Evolutionary conservation across 2,329 filamentous ascomycete species (phyloP), one percentile per base, ranked within the genome.

Genomic region (Lasiodiplodia hormozganensis): DNA sequence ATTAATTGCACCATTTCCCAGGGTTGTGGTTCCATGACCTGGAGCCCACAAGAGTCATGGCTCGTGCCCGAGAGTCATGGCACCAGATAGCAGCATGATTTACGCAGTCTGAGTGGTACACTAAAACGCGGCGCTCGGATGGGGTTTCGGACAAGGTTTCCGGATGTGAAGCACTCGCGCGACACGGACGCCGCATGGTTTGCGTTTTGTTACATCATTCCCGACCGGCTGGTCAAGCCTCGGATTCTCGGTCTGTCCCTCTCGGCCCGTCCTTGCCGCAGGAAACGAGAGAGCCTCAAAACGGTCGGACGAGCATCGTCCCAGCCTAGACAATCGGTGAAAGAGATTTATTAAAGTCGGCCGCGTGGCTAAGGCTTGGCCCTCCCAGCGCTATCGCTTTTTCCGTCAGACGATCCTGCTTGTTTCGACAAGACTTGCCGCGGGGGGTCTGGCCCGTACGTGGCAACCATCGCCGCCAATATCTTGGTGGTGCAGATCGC

Each of bases 301-400:
- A 60, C 57, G 36, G 56, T 60, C 58, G 25, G 31, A 62, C 47
- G 60, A 62, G 60, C 25, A 16, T 52, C n/a, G 60, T 52, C 25
- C 60, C 60, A 64, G 60, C 43, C 54, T 23, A 25, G n/a, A 18
- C 57, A 34, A 7, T 40, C 18, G 31, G 31, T n/a, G 58, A 49
- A 25, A 51, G 47, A 38, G 11, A 53, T 38, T 52, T 5, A 52
- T 64, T 52, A 12, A 57, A 16, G 18, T n/a, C 21, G 21, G 18
- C 47, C 60, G 47, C 60, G 40, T n/a, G 40, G 40, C 40, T n/a
- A 36, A 36, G 31, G 31, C 31, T 34, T 34, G 31, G 31, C 31
- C 31, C 7, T 28, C 6, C 31, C 31, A 40, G 12, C 56, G 12
- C 56, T 25, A 14, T 21, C 60, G 31, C 31, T 38, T 38, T 38